Evolutionary conservation across 495 filamentous ascomycete species (phyloP), one percentile per base, ranked within the genome.

Genomic region (Daldinia grandis): DNA sequence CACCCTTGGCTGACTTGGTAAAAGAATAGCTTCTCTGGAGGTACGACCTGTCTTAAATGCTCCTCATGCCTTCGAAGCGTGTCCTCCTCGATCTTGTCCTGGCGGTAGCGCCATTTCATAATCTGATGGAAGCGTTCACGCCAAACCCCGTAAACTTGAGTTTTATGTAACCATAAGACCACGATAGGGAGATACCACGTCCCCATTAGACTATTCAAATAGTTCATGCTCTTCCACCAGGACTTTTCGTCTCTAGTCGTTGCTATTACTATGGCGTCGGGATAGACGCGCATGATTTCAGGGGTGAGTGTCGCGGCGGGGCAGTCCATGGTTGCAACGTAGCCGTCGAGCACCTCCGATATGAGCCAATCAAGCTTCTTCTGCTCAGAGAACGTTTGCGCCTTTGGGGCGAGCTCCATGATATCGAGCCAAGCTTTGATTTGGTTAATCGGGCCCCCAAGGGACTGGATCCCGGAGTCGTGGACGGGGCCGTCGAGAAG

Each of bases 1-100:
- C 78, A 82, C 25, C 80, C 80, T 58, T 85, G 78, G 55, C 79
- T 78, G 31, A 84, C 79, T 12, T 79, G 64, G 70, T 80, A 85
- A 57, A 80, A 81, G 62, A 84, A 76, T 8, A 85, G 58, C 42
- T 76, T 76, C 17, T 80, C 80, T n/a, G 62, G 54, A 1, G 79
- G 76, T 15, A 82, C 80, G 9, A 79, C 69, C 21, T 72, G 59
- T 35, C 76, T 64, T 28, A 82, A 47, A 37, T 77, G 72, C 3
- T 78, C 74, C 63, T 81, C 79, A 62, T 83, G 82, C 53, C 72
- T 73, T 17, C 71, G 58, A 44, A 76, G 74, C 31, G 74, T 74
- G 28, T 76, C 74, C 67, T 74, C 68, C 24, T 72, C 74, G 53
- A 78, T 76, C 37, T 67, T 72, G 15, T 78, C 74, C 51, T 71